Percentiles rank a stretch among this genome's conserved stretches.
Evolutionary conservation across 768 basidiomycete species (phyloP).

Genomic region (Paxillus rubicundulus): DNA sequence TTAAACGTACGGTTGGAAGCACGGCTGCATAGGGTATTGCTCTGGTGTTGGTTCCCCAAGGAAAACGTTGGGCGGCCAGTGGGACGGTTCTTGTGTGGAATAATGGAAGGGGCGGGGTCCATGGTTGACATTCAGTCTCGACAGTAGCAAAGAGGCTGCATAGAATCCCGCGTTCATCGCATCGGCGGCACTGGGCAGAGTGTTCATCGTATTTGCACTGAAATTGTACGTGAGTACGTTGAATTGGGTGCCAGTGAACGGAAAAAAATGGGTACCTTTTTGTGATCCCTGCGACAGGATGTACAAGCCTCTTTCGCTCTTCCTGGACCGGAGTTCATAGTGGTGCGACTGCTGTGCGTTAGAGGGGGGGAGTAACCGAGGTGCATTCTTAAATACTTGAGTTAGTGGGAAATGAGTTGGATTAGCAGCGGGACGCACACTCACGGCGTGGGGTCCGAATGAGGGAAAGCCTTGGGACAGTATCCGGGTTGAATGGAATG

Average conservation of each 20-base stretch:
- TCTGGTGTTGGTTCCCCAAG: background rate
- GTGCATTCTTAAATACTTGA: conserved; percentile 20
- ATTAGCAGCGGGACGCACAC: conserved; percentile 1
- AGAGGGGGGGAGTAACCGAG: background rate
- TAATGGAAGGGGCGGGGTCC: background rate
- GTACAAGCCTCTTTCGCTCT: conserved; percentile 29
- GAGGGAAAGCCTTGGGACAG: conserved; percentile 6
- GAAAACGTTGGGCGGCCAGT: background rate
- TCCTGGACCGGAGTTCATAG: conserved; percentile 17
- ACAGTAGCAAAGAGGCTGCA: conserved; percentile 19
- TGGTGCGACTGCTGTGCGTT: conserved; percentile 2
- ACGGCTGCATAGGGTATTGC: conserved; percentile 6
- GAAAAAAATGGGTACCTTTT: conserved; percentile 15
- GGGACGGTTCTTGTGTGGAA: background rate
- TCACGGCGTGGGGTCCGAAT: conserved; percentile 7
- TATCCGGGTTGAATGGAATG: conserved; percentile 9
- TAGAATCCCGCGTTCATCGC: conserved; percentile 1
- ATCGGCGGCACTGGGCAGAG: conserved; percentile 16
- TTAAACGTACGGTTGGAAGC: conserved; percentile 9
- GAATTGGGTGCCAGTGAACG: background rate
- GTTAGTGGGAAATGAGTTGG: conserved; percentile 6
- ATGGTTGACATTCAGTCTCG: background rate
- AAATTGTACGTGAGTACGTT: background rate
- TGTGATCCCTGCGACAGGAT: conserved; percentile 24
- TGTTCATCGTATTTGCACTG: conserved; percentile 20